Evolutionary conservation across 2,329 filamentous ascomycete genomes (phyloP).

Genomic region (Atkinsonella texensis): DNA sequence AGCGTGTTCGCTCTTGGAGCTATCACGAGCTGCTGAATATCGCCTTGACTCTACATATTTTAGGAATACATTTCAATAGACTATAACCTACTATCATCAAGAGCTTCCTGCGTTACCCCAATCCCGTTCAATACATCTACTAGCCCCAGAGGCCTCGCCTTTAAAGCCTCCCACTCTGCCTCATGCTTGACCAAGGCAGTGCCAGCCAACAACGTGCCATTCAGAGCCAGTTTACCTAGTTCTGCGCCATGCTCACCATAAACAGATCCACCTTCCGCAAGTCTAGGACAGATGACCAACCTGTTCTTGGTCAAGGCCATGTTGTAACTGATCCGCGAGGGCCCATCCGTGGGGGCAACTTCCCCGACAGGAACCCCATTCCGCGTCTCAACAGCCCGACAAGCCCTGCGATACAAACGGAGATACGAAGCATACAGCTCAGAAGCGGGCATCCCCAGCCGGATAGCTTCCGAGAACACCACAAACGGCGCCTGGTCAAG

Average conservation of each 20-base stretch:
- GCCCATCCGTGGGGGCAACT: constrained; percentile 21
- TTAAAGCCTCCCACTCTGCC: constrained; percentile 43
- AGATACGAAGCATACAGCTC: constrained; percentile 33
- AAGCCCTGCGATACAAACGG: constrained; percentile 33
- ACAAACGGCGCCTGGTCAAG: constrained; percentile 27
- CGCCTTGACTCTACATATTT: not conserved
- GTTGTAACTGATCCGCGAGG: constrained; percentile 50
- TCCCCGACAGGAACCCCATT: not conserved
- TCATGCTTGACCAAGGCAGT: constrained; percentile 50
- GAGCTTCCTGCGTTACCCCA: constrained; percentile 16
- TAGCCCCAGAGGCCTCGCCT: constrained; percentile 18
- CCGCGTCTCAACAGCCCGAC: constrained; percentile 22
- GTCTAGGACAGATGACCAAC: constrained; percentile 43
- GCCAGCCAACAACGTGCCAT: constrained; percentile 52
- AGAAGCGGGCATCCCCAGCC: constrained; percentile 19
- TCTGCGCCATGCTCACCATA: constrained; percentile 18
- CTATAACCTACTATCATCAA: not conserved
- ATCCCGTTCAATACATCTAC: constrained; percentile 13
- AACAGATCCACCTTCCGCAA: constrained; percentile 34
- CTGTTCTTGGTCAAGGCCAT: constrained; percentile 43
- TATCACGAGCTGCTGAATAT: not conserved
- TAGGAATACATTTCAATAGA: not conserved
- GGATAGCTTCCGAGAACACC: constrained; percentile 29
- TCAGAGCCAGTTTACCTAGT: constrained; percentile 37
- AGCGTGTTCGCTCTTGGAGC: not conserved